These are phyloP conservation scores for Colletotrichum sp. DNA, from an alignment of 2,329 filamentous ascomycete genomes.

Conservation along the genomic window DNA sequence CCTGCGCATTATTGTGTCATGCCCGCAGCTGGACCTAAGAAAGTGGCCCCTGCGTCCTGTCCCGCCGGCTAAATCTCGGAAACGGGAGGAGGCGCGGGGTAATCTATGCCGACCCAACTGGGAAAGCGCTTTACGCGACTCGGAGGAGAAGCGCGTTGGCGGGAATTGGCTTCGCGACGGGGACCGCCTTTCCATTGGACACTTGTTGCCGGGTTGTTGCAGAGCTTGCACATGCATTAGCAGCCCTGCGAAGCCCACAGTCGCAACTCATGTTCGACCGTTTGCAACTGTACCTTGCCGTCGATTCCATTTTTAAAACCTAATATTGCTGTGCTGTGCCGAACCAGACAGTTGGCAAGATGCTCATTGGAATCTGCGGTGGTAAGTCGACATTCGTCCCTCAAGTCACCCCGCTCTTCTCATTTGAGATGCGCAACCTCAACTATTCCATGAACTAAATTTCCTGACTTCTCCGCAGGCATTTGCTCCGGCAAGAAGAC, in stretches of 20 bases:
- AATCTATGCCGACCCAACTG: neutral
- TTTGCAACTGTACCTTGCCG: neutral
- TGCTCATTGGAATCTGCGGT: slow-evolving; percentile 80
- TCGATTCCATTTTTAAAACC: neutral
- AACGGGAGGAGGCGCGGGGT: neutral
- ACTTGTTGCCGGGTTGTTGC: slow-evolving; percentile 7
- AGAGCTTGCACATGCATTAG: neutral
- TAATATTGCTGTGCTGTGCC: neutral
- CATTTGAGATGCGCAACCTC: slow-evolving; percentile 15
- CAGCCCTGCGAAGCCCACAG: neutral
- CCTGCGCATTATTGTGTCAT: neutral
- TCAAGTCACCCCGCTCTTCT: neutral
- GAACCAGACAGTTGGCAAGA: slow-evolving; percentile 36
- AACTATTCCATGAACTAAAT: neutral
- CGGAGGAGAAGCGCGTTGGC: neutral
- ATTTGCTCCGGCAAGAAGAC: slow-evolving; percentile 94
- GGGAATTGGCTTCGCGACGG: neutral
- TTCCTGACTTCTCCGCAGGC: slow-evolving; percentile 51
- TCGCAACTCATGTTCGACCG: neutral
- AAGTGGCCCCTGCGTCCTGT: slow-evolving; percentile 1
- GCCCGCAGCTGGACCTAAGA: neutral
- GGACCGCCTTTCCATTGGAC: neutral
- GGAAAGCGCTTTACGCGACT: slow-evolving; percentile 10
- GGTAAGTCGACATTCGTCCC: slow-evolving; percentile 48
- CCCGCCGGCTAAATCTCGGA: slow-evolving; percentile 17